Evolutionary conservation across 2,329 filamentous ascomycete genomes (phyloP), one percentile per base, ranked within the genome.

Genomic region (Fonsecaea nubica): DNA sequence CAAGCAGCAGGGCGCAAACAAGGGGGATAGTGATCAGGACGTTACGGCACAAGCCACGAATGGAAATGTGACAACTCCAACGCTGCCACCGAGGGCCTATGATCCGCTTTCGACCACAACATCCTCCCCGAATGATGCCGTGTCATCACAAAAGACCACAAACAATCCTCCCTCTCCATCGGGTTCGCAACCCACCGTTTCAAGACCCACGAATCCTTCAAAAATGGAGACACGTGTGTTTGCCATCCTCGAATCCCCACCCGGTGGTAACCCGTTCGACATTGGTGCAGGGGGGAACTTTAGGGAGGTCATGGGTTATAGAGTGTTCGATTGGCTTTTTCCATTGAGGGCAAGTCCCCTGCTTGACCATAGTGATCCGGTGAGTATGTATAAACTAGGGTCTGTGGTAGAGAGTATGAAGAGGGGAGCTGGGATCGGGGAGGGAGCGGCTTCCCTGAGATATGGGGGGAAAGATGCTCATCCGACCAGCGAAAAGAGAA

Each of bases 211-310:
- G 7, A 18, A n/a, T n/a, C 21, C 54, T 12, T 38, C 55, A 13
- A 38, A 53, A 40, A 52, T 81, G 2, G 86, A 87, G 30, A 83
- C 80, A 4, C 86, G 89, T 33, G 90, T 86, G 10, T 98, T 96
- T 75, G 92, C 92, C 12, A 90, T 98, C 48, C 81, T 97, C 1
- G 85, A 87, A 67, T 92, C 90, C 0, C 82, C 87, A 2, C 84
- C 87, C 0, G 89, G 91, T 9, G 89, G 95, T 72, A 97, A 97
- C 72, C 92, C 92, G 0, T 99, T 92, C 89, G 87, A 96, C 72
- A 80, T 95, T 0, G 92, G 91, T 1, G 79, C 80, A 8, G 83
- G 85, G 68, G 79, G 82, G 33, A 98, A 98, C 74, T 89, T 93
- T 80, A 86, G 87, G 70, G 85, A 89, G 13, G 87, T 97, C 30